These are phyloP conservation scores for Diaporthe sp. DNA, from an alignment of 2,329 filamentous ascomycete species.

Conservation along the genomic window DNA sequence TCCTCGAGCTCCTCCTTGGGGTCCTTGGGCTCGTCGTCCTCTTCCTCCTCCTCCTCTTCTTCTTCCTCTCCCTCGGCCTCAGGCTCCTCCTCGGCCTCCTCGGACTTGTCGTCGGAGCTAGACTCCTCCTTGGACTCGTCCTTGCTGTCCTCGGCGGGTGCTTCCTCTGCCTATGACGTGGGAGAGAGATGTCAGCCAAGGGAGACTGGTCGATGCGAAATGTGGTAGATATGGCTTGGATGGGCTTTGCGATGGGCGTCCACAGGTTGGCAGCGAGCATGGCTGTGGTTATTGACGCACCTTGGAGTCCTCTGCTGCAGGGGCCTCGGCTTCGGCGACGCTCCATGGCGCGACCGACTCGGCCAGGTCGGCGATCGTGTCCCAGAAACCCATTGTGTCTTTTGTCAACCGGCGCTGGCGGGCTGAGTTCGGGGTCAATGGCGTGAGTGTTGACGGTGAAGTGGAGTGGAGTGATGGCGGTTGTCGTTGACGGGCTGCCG, in stretches of 20 bases:
- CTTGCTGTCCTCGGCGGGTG: conserved; percentile 55
- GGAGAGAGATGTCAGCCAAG: neutral
- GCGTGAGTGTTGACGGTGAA: conserved; percentile 46
- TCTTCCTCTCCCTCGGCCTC: conserved; percentile 78
- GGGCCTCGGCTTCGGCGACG: conserved; percentile 76
- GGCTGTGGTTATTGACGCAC: conserved; percentile 48
- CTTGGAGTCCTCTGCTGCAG: conserved; percentile 76
- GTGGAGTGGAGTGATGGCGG: conserved; percentile 46
- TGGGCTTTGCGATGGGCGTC: neutral
- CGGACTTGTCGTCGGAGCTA: conserved; percentile 59
- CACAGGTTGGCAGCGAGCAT: neutral
- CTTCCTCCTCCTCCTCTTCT: conserved; percentile 87
- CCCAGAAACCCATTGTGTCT: conserved; percentile 74
- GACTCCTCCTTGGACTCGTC: conserved; percentile 58
- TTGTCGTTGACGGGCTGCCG: conserved; percentile 52
- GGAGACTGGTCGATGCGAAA: neutral
- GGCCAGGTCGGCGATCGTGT: conserved; percentile 73
- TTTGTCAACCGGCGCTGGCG: conserved; percentile 56
- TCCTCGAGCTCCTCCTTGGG: conserved; percentile 91
- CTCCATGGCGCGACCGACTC: conserved; percentile 76
- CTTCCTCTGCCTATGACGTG: conserved; percentile 54
- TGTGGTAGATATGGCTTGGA: neutral
- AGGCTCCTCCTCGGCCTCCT: conserved; percentile 49
- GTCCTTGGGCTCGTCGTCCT: conserved; percentile 86
- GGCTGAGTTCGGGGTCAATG: conserved; percentile 50